A percentile compares a stretch with the other conserved stretches of the same genome.
Conservation (phyloP, 139 green algal genomes). For the Coelastrella sp. region DNA sequence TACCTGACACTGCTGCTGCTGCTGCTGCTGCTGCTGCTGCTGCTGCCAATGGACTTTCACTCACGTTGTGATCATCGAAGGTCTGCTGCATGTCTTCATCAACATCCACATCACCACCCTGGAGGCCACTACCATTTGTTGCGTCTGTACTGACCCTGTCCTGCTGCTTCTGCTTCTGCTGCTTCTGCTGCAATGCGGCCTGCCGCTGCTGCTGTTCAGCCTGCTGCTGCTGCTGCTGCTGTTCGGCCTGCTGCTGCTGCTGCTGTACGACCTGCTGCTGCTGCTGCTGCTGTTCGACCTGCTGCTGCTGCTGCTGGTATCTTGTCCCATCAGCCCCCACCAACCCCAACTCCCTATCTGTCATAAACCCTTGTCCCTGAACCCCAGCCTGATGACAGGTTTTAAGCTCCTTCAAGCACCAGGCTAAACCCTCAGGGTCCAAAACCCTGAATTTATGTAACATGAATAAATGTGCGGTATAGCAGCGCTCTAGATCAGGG, state of each 20-base stretch:
- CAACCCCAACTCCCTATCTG: background rate
- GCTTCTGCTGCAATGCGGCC: background rate
- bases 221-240: background rate
- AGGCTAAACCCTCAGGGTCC: background rate
- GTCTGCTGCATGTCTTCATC: background rate
- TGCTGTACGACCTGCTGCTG: background rate
- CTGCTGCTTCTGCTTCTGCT: background rate
- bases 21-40: constrained; percentile 6
- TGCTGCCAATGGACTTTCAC: background rate
- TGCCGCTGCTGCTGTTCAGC: no score
- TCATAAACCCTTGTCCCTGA: background rate
- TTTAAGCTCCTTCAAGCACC: background rate
- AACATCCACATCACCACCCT: background rate
- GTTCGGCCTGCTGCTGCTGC: background rate
- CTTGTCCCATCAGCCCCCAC: background rate
- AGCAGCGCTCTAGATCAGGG: background rate
- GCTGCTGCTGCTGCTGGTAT: background rate
- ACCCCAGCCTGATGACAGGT: background rate
- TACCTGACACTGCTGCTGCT: background rate
- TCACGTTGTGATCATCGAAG: background rate
- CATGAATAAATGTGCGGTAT: background rate
- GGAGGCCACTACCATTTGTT: background rate
- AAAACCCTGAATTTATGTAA: background rate
- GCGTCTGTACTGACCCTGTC: background rate
- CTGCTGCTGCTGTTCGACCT: background rate